These are phyloP conservation scores for Neonectria hederae DNA, from an alignment of 2,329 filamentous ascomycete genomes.

Conservation along the genomic window DNA sequence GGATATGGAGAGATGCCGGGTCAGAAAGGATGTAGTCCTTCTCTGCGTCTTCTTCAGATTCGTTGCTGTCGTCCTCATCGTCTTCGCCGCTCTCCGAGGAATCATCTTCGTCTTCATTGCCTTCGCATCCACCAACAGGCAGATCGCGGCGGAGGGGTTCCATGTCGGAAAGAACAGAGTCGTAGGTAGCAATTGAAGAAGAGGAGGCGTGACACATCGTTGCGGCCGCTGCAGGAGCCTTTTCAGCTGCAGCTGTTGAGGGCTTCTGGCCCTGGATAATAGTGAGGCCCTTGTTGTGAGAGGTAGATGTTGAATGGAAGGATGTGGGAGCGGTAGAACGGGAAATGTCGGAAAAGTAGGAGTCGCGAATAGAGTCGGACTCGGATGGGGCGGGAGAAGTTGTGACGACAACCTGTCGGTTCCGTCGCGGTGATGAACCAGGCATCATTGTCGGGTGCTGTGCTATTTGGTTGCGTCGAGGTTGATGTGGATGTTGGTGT, in stretches of 20 bases:
- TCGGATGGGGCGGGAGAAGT: conserved; percentile 40
- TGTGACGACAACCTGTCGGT: conserved; percentile 39
- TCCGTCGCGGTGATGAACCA: conserved; percentile 35
- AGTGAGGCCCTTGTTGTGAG: conserved; percentile 35
- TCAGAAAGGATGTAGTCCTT: conserved; percentile 42
- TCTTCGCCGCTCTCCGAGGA: conserved; percentile 30
- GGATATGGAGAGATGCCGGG: conserved; percentile 51
- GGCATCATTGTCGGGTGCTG: conserved; percentile 31
- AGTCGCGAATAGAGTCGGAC: conserved; percentile 40
- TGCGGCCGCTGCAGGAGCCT: conserved; percentile 23
- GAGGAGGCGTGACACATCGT: conserved; percentile 38
- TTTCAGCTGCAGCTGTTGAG: conserved; percentile 18
- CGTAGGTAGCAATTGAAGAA: conserved; percentile 80
- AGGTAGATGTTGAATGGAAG: conserved; percentile 38
- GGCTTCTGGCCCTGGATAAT: conserved; percentile 22
- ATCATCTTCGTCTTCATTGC: conserved; percentile 34
- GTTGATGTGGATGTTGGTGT: conserved; percentile 1
- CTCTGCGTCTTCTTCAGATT: conserved; percentile 39
- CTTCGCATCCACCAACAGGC: conserved; percentile 34
- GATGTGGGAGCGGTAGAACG: conserved; percentile 44
- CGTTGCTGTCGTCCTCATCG: conserved; percentile 46
- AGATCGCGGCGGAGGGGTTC: conserved; percentile 38
- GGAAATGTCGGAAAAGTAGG: conserved; percentile 41
- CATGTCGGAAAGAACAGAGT: conserved; percentile 68
- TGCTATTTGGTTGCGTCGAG: conserved; percentile 12